Evolutionary conservation across 164 flowering plant species (phyloP).

Genomic region (Annona cherimola): DNA sequence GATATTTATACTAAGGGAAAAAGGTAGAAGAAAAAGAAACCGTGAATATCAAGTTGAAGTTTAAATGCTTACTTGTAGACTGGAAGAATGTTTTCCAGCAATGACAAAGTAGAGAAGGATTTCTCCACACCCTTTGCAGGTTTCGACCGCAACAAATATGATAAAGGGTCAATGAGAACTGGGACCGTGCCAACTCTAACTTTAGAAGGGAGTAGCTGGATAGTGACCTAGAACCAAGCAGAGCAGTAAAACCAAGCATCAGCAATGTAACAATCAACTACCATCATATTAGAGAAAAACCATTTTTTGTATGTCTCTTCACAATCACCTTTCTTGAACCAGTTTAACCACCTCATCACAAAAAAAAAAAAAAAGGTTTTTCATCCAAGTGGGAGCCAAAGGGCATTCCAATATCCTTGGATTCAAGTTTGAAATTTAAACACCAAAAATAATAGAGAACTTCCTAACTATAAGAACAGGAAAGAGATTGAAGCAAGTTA

Average conservation of each 20-base stretch:
- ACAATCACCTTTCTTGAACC: too few relatives aligned
- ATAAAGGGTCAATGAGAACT: constrained; percentile 69
- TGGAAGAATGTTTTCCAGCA: constrained; percentile 50
- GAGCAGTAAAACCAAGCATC: too few relatives aligned
- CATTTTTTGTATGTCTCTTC: too few relatives aligned
- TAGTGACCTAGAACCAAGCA: too few relatives aligned
- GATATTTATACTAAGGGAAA: not conserved
- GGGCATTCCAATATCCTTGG: not conserved
- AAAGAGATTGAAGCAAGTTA: constrained; percentile 12
- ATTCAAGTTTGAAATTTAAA: not conserved
- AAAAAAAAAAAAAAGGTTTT: too few relatives aligned
- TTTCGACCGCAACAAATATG: constrained; percentile 66
- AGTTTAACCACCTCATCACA: too few relatives aligned
- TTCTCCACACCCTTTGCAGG: constrained; percentile 78
- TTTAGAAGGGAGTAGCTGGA: too few relatives aligned
- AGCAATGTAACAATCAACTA: too few relatives aligned
- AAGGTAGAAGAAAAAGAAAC: not conserved
- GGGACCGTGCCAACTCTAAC: constrained; percentile 66
- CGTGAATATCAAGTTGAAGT: not conserved
- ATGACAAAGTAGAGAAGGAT: constrained; percentile 55
- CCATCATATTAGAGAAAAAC: too few relatives aligned
- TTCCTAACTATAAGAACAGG: not conserved
- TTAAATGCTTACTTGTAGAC: constrained; percentile 54
- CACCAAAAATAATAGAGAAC: not conserved
- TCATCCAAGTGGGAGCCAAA: not conserved